Evolutionary conservation across 2,329 filamentous ascomycete genomes (phyloP), one percentile per base, ranked within the genome.

Genomic region (Rhinocladiella mackenziei): DNA sequence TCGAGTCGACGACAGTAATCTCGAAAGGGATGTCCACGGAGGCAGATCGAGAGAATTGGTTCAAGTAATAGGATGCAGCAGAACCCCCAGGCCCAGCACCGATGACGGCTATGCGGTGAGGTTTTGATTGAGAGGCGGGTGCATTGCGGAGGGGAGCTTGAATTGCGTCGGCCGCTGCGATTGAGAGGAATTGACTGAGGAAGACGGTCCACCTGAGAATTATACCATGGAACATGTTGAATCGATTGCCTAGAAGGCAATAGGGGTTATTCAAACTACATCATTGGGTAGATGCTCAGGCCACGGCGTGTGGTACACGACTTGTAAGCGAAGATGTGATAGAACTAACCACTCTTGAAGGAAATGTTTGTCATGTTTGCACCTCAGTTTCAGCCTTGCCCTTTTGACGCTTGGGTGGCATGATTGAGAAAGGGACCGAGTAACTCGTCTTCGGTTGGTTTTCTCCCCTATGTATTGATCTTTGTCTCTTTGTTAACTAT

Each of bases 81-180:
- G 92, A 80, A 20, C 92, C 92, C 20, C 81, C 91, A 31, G 92
- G 83, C 34, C 92, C 92, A 56, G 91, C 91, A 50, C 92, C 91
- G 9, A 57, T 52, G 34, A 57, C 51, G 13, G 55, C 55, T 17
- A 56, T 31, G 13, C 54, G 49, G 33, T 57, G 46, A 10, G 48
- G 23, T 37, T 13, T 38, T 29, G 23, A 14, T 11, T 17, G 19
- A 5, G 38, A 14, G 23, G 20, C 11, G 19, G 30, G n/a, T 14
- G 11, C 19, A n/a, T 38, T 32, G 18, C 15, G 32, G 31, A 50
- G 41, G n/a, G 41, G 37, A 26, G 14, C 26, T 45, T 43, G 39
- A 15, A 23, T 4, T 13, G 33, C 33, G 23, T 18, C 15, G 29
- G 32, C 47, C 19, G 43, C 36, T 26, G 14, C 14, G 35, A 44